Conservation (phyloP, 192 early-diverging fungal genomes). For the Coemansia sp. region DNA sequence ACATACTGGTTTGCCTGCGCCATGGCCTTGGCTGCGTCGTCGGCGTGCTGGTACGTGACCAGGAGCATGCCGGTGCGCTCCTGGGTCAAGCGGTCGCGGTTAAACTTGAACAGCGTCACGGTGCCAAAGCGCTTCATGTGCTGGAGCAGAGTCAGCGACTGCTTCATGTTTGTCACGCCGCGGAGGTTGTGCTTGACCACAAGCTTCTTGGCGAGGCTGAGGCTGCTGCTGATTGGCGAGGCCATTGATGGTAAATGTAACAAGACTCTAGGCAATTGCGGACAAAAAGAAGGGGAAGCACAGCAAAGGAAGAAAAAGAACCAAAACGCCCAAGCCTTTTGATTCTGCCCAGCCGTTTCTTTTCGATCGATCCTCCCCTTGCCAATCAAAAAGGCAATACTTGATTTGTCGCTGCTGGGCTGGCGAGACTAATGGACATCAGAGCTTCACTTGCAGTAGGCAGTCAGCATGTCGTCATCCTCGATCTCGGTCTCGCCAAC, state of each 20-base stretch:
- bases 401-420: too few species aligned
- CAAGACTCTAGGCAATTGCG: background rate
- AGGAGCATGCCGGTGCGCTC: conserved; percentile 35
- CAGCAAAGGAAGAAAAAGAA: background rate
- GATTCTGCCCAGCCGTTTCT: too few species aligned
- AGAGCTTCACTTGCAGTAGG: conserved; percentile 12
- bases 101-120: conserved; percentile 26
- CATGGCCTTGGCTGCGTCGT: conserved; percentile 17
- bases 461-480: conserved; percentile 59
- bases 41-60: conserved; percentile 22
- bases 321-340: too few species aligned
- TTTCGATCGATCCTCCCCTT: too few species aligned
- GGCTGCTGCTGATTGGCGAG: too few species aligned
- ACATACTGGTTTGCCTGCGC: conserved; percentile 11
- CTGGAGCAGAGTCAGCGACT: conserved; percentile 21
- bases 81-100: conserved; percentile 27
- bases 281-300: background rate
- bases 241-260: too few species aligned
- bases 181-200: conserved; percentile 22
- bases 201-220: conserved; percentile 2
- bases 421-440: too few species aligned
- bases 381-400: too few species aligned
- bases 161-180: conserved; percentile 11
- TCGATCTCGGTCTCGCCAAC: conserved; percentile 57
- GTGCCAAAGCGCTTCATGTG: conserved; percentile 40